Evolutionary conservation across 2,329 filamentous ascomycete genomes (phyloP), one percentile per base, ranked within the genome.

Genomic region (Claviceps lovelessii): DNA sequence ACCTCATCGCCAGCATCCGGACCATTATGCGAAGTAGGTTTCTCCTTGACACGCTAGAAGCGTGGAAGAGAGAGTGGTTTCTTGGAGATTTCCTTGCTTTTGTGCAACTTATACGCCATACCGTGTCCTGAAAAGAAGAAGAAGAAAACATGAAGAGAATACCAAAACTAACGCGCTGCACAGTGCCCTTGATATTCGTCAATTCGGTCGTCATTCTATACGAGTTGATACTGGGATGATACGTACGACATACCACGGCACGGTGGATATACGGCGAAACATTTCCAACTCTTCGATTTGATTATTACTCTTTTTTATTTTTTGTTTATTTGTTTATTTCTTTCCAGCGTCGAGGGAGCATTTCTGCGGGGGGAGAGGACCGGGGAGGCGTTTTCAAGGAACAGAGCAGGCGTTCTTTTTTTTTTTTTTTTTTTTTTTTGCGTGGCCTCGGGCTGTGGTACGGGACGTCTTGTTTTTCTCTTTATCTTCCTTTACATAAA

Each of bases 161-260:
- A 35, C 19, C 17, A 49, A 49, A n/a, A 49, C 44, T 54, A 51
- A 51, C 11, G 2, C 23, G 9, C 28, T 19, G n/a, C 62, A 23
- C 93, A 93, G 88, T 91, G 76, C 90, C 89, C 15, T 72, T 95
- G 59, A 94, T 95, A 70, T 80, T 82, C 58, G 81, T 91, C 64
- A 95, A 95, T 69, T 83, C 84, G 6, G 68, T 90, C 60, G 85
- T 95, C 60, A 93, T 95, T 65, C 68, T 89, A 57, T 95, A 90
- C 71, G 85, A 90, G 71, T 73, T 93, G 45, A 76, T 90, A 49
- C 74, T 90, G 33, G 87, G 87, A 56, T 90, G 74, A 78, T 15
- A 13, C 15, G 7, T 17, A 15, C 37, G 15, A 17, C 2, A 47
- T 8, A n/a, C 23, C 13, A 47, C 17, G 23, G 28, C 23, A 31